A percentile compares a stretch with the other conserved stretches of the same genome.
Evolutionary conservation across 352 stramenopile genomes (phyloP).

Genomic region (Halophytophthora batemanensis): DNA sequence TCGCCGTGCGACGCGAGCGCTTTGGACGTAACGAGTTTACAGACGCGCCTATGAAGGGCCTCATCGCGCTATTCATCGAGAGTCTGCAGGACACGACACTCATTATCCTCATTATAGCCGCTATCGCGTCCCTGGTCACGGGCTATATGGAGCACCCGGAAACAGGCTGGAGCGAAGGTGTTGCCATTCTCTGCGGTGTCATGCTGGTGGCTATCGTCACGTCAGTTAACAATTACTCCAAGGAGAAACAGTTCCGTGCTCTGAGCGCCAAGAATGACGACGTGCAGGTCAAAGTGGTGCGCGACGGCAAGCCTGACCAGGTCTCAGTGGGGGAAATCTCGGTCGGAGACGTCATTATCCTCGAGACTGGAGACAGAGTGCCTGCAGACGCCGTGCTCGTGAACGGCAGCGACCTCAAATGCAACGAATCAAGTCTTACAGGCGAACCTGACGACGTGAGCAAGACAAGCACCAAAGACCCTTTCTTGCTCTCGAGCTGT

Average conservation of each 20-base stretch:
- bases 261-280: constrained; percentile 89
- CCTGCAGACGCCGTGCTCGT: constrained; percentile 94
- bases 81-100: constrained; percentile 89
- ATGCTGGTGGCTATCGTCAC: constrained; percentile 94
- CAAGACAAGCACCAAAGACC: constrained; percentile 75
- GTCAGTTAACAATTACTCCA: constrained; percentile 96
- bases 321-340: constrained; percentile 71
- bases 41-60: constrained; percentile 77
- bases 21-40: constrained; percentile 69
- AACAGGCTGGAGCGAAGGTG: constrained; percentile 93
- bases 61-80: constrained; percentile 82
- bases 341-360: constrained; percentile 88
- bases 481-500: constrained; percentile 87
- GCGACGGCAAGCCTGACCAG: constrained; percentile 60
- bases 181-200: constrained; percentile 93
- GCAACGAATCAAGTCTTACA: constrained; percentile 96
- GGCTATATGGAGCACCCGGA: constrained; percentile 74
- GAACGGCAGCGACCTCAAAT: constrained; percentile 89
- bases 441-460: constrained; percentile 93
- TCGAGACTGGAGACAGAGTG: constrained; percentile 93
- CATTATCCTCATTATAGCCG: constrained; percentile 86
- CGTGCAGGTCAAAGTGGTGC: constrained; percentile 80
- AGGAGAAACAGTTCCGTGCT: constrained; percentile 88
- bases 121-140: constrained; percentile 82
- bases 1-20: constrained; percentile 44